Evolutionary conservation across 2,329 filamentous ascomycete species (phyloP), one percentile per base, ranked within the genome.

Genomic region (Pseudogymnoascus sp.): DNA sequence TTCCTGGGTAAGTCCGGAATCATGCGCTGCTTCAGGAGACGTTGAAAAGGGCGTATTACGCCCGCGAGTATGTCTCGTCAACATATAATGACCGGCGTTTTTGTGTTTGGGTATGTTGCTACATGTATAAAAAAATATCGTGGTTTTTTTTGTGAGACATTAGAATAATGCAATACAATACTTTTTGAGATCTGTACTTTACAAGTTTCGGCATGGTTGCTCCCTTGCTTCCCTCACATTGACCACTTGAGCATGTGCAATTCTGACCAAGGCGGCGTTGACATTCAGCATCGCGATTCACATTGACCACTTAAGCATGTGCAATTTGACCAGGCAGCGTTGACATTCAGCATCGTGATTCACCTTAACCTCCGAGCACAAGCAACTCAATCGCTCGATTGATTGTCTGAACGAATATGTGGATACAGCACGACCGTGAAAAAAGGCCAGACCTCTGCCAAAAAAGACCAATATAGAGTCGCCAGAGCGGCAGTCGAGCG

Each of bases 1-100:
- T 99, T 97, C 88, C 80, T 99, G 72, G 92, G 92, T 75, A 90
- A 87, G 80, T 96, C 92, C 64, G 93, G 95, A 78, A 86, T 97
- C 77, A 90, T 96, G 86, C 96, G 92, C 87, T 97, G 93, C 83
- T 96, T 97, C 76, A 86, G 90, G 67, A 88, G 90, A 76, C 85
- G 88, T 77, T 93, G 81, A 80, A 70, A 64, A 63, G 51, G 51
- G 51, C 51, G 51, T 57, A 18, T 39, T 61, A 45, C 59, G 51
- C 51, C 7, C 51, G 51, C 29, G 29, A 57, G 51, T 57, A 57
- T 57, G 51, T 57, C 51, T 57, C 51, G 51, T 57, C 51, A 57
- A 57, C 51, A 57, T 57, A 57, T 57, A 57, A 57, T 34, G 51
- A 57, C 51, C 51, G 51, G 51, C 51, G 51, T 57, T 57, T 26